Conservation (phyloP, 352 stramenopile species). For the Phytophthora sp. region DNA sequence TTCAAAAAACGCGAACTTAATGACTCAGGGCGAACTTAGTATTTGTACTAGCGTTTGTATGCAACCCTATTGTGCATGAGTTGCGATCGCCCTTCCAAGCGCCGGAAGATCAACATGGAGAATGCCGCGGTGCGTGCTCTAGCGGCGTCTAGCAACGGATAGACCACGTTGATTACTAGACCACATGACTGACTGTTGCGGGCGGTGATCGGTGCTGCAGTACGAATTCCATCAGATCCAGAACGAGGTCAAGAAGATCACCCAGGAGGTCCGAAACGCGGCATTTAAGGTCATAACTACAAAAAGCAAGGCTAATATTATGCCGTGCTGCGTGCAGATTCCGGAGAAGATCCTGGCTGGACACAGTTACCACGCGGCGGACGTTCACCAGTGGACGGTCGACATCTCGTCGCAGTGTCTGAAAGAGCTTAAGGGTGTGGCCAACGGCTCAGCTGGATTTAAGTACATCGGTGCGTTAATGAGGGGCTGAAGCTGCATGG, state of each 20-base stretch:
- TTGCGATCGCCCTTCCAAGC: slow-evolving; percentile 44
- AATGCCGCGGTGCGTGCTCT: slow-evolving; percentile 47
- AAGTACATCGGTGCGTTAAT: slow-evolving; percentile 82
- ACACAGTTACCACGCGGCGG: slow-evolving; percentile 78
- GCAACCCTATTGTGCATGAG: slow-evolving; percentile 24
- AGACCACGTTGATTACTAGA: neutral
- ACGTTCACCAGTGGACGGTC: slow-evolving; percentile 81
- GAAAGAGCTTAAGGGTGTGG: slow-evolving; percentile 85
- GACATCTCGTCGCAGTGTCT: slow-evolving; percentile 83
- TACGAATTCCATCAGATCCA: slow-evolving; percentile 89
- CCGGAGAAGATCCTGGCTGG: slow-evolving; percentile 70
- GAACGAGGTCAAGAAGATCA: slow-evolving; percentile 88
- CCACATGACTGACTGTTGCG: neutral
- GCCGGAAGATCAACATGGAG: slow-evolving; percentile 59
- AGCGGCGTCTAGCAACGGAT: neutral
- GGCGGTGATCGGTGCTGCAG: slow-evolving; percentile 30
- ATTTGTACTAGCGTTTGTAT: slow-evolving; percentile 22
- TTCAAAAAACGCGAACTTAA: slow-evolving; percentile 34
- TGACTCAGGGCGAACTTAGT: slow-evolving; percentile 12
- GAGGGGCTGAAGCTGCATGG: neutral
- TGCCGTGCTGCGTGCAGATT: slow-evolving; percentile 47
- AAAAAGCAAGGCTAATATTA: neutral
- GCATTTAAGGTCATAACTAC: neutral
- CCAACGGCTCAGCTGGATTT: slow-evolving; percentile 86
- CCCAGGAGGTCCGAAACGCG: slow-evolving; percentile 59